Evolutionary conservation across 148 eudicot genomes (phyloP), one percentile per base, ranked within the genome.

Genomic region (Cornus suecica): DNA sequence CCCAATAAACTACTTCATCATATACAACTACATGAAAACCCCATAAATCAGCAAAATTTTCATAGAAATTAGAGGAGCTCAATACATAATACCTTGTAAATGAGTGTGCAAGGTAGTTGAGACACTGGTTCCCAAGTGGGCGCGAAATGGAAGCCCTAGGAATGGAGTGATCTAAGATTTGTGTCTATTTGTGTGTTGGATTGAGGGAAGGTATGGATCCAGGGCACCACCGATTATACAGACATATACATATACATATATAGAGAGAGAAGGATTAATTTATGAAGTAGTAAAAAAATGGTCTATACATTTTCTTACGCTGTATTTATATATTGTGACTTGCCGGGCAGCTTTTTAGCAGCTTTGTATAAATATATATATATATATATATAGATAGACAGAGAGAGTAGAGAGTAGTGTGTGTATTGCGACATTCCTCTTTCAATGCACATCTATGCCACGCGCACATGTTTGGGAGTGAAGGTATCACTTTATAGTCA

Each of bases 151-250:
- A 65, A 29, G 41, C 69, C 37, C 45, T 30, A 45, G 27, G 5
- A 25, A 30, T 45, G 18, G 10, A 28, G 48, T 31, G 48, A 45
- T 28, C 51, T 64, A 32, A 71, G 80, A 71, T 16, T 66, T 42
- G 16, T 24, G 41, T 34, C 26, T 65, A 71, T 16, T 66, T 42
- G 16, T 24, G 41, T 34, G 34, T 65, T 78, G 80, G 66, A 67
- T 52, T 37, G 62, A 34, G 25, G 56, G 70, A 60, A 67, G 20
- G 22, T 3, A 52, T 73, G 81, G 81, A 79, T 79, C 77, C 67
- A 29, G 62, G 29, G 71, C 62, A 73, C 69, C 62, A 73, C 69
- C 18, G 65, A 27, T 11, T 52, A 13, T 20, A 27, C 42, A 37
- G 37, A 66, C 45, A 56, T 20, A 56, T 34, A 5, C 8, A 34